Conservation (phyloP, 805 yeast species). For the Metahyphopichia silvanorum region DNA sequence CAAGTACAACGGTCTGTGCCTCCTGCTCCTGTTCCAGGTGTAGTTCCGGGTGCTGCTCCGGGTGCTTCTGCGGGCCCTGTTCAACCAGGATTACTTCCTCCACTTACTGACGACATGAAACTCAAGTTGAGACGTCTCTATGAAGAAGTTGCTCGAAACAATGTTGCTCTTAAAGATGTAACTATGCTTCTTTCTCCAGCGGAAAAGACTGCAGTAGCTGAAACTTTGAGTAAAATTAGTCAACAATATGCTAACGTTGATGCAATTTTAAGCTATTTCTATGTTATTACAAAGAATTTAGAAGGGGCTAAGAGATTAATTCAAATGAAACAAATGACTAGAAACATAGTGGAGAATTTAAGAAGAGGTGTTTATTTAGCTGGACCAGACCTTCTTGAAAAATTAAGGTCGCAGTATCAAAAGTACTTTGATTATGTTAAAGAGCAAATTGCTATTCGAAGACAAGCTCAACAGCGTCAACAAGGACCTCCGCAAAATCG, state of each 20-base stretch:
- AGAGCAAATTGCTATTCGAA: conserved; percentile 48
- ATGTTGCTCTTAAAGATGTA: conserved; percentile 63
- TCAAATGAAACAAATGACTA: conserved; percentile 76
- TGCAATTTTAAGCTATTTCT: conserved; percentile 74
- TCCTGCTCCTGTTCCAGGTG: conserved; percentile 1
- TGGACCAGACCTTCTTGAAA: conserved; percentile 67
- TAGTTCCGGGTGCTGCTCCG: conserved; percentile 2
- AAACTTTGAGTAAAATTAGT: conserved; percentile 50
- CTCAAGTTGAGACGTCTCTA: conserved; percentile 57
- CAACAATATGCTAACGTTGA: conserved; percentile 69
- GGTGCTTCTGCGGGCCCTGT: conserved; percentile 2
- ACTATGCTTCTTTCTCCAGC: conserved; percentile 58
- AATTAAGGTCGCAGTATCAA: conserved; percentile 68
- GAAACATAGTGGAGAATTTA: conserved; percentile 68
- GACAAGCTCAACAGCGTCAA: conserved; percentile 32
- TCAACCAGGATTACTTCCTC: conserved; percentile 22
- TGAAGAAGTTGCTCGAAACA: conserved; percentile 66
- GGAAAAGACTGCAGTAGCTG: conserved; percentile 60
- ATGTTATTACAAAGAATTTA: conserved; percentile 66
- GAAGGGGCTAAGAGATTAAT: conserved; percentile 75
- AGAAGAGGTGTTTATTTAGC: conserved; percentile 65
- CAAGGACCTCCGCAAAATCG: conserved; percentile 9
- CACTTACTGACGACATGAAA: conserved; percentile 58
- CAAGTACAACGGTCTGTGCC: conserved; percentile 8
- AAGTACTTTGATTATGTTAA: conserved; percentile 73